Evolutionary conservation across 257 asterid species (phyloP).

Genomic region (Ophiorrhiza pumila): DNA sequence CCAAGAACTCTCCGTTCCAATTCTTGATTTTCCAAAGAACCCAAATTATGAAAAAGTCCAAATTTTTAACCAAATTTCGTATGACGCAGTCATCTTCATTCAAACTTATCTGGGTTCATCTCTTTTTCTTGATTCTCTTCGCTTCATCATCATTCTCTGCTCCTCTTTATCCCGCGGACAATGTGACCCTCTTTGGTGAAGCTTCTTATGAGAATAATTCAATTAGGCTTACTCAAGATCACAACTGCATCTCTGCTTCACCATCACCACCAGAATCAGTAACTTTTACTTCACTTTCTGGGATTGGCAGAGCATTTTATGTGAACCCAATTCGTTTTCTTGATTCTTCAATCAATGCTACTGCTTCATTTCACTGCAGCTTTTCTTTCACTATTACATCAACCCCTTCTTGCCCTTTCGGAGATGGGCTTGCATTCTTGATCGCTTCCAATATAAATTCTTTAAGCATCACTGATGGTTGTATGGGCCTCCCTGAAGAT

Average conservation of each 20-base stretch:
- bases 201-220: conserved; percentile 37
- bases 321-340: conserved; percentile 57
- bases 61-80: neutral
- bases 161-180: conserved; percentile 28
- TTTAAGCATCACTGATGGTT: conserved; percentile 39
- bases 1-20: conserved; percentile 3
- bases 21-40: neutral
- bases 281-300: conserved; percentile 27
- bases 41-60: neutral
- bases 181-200: conserved; percentile 53
- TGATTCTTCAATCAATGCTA: conserved; percentile 39
- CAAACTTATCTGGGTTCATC: conserved; percentile 18
- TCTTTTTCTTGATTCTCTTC: conserved; percentile 22
- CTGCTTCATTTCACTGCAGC: conserved; percentile 58
- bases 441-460: conserved; percentile 43
- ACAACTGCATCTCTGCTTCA: conserved; percentile 30
- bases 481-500: conserved; percentile 57
- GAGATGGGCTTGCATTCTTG: conserved; percentile 66
- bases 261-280: conserved; percentile 4
- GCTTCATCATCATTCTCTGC: conserved; percentile 31
- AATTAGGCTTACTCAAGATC: conserved; percentile 46
- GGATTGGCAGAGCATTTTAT: conserved; percentile 62
- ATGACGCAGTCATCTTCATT: conserved; percentile 22
- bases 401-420: conserved; percentile 54
- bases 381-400: conserved; percentile 56